Evolutionary conservation across 441 rosid genomes (phyloP).

Genomic region (Kokia cookei): DNA sequence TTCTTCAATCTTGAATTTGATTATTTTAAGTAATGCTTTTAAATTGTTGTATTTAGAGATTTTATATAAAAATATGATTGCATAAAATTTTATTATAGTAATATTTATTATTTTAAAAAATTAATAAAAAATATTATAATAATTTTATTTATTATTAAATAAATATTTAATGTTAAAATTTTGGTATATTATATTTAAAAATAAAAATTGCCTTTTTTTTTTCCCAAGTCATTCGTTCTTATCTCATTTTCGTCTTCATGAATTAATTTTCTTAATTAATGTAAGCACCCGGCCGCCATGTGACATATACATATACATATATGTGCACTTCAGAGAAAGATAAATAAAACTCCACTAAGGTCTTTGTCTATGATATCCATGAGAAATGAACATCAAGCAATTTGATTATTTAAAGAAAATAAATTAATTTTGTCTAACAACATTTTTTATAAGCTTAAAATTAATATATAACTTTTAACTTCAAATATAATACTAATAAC

Average conservation of each 20-base stretch:
- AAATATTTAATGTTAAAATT: too few species aligned
- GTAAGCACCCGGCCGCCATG: not conserved
- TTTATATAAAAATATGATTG: too few species aligned
- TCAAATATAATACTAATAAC: too few species aligned
- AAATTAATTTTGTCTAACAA: slow-evolving; percentile 6
- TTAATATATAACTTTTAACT: not conserved
- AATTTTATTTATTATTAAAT: too few species aligned
- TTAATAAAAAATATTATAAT: too few species aligned
- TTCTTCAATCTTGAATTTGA: too few species aligned
- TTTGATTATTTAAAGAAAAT: not conserved
- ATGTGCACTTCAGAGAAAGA: not conserved
- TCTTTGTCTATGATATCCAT: not conserved
- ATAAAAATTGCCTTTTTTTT: too few species aligned
- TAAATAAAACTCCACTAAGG: not conserved
- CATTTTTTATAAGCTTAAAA: not conserved
- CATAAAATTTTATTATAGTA: too few species aligned
- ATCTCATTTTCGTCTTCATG: not conserved
- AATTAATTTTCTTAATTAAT: not conserved
- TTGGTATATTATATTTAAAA: too few species aligned
- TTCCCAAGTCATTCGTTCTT: not conserved
- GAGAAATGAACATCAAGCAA: not conserved
- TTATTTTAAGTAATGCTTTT: too few species aligned
- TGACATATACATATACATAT: not conserved
- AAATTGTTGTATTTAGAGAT: too few species aligned
- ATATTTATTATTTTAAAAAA: too few species aligned